phyloP scores from a whole-genome alignment of 1,139 yeast species.

The Pichia norvegensis region DNA sequence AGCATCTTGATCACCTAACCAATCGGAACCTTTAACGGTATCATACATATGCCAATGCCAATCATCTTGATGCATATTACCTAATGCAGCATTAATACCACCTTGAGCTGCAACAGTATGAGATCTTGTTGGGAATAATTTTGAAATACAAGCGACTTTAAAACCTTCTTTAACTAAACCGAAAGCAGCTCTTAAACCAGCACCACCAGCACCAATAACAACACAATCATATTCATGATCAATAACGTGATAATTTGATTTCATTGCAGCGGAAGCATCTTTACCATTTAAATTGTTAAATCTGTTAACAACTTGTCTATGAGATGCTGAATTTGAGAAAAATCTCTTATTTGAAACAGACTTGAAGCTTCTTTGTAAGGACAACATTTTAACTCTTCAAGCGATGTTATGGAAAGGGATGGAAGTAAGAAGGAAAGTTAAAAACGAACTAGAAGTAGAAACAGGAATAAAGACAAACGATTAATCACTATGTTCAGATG shows the following conservation, averaged over 20 bases:
- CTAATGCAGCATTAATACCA: conserved; percentile 97
- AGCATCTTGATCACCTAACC: conserved; percentile 99
- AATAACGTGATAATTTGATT: conserved; percentile 79
- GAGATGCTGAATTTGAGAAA: conserved; percentile 23
- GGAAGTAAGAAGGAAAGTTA: neutral
- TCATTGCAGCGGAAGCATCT: conserved; percentile 46
- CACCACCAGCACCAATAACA: conserved; percentile 99
- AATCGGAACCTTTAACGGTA: conserved; percentile 98
- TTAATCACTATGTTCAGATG: too few relatives aligned
- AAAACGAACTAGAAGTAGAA: neutral
- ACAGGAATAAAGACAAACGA: too few relatives aligned
- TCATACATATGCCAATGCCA: conserved; percentile 99
- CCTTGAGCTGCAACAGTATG: conserved; percentile 99
- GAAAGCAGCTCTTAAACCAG: conserved; percentile 96
- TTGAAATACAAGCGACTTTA: conserved; percentile 96
- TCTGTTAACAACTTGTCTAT: conserved; percentile 27
- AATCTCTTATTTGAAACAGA: conserved; percentile 19
- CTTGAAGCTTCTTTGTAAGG: conserved; percentile 15
- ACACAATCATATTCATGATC: conserved; percentile 98
- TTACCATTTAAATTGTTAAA: conserved; percentile 41
- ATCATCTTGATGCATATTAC: conserved; percentile 95
- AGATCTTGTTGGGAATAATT: conserved; percentile 95
- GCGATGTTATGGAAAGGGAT: neutral
- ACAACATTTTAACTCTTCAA: conserved; percentile 15
- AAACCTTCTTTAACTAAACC: conserved; percentile 96